Conservation (phyloP, 441 rosid species). For the Corymbia calophylla region DNA sequence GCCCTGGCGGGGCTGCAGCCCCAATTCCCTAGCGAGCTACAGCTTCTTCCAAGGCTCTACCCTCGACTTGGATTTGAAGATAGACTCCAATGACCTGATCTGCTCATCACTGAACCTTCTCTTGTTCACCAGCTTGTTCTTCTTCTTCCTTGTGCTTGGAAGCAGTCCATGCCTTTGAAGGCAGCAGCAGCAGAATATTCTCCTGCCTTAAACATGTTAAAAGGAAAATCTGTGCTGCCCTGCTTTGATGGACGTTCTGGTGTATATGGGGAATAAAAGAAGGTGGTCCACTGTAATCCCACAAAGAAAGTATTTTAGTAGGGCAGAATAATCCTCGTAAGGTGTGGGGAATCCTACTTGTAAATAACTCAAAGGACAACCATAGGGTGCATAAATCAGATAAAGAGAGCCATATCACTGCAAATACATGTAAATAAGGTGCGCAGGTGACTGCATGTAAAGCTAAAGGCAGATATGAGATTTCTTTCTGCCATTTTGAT, state of each 20-base stretch:
- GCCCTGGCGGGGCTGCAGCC: constrained; percentile 80
- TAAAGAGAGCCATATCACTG: background rate
- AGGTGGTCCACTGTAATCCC: background rate
- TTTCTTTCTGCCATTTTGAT: background rate
- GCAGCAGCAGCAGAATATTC: background rate
- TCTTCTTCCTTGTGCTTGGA: constrained; percentile 27
- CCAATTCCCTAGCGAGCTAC: constrained; percentile 65
- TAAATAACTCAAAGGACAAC: background rate
- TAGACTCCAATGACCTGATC: constrained; percentile 60
- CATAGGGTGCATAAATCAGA: background rate
- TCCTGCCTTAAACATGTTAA: background rate
- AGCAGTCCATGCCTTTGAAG: constrained; percentile 13
- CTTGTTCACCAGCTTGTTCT: constrained; percentile 41
- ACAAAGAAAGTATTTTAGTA: no score
- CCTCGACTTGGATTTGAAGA: constrained; percentile 66
- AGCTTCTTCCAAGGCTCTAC: constrained; percentile 76
- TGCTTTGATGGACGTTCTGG: background rate
- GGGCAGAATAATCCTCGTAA: background rate
- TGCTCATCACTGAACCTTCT: constrained; percentile 85
- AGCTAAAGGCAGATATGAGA: background rate
- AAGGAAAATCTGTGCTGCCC: background rate
- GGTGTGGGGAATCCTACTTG: background rate
- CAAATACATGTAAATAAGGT: background rate
- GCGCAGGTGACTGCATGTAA: background rate
- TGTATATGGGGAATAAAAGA: background rate